Percentiles rank a stretch among this genome's conserved stretches.
Evolutionary conservation across 495 filamentous ascomycete species (phyloP).

Genomic region (Tuber borchii): DNA sequence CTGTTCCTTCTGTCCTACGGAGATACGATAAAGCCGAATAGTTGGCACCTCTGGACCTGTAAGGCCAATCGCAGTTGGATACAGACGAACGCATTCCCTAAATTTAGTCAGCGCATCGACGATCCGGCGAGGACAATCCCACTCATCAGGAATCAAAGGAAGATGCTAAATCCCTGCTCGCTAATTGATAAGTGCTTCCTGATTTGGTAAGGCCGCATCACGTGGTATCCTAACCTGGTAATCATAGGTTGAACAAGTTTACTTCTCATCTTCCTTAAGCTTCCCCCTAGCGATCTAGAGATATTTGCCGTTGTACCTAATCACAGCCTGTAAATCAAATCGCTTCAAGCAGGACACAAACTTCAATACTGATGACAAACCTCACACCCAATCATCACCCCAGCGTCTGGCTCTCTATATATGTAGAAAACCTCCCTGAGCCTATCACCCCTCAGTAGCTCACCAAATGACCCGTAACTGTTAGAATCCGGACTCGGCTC

Average conservation of each 20-base stretch:
- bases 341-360: slow-evolving; percentile 10
- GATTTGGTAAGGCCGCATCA: slow-evolving; percentile 91
- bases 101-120: slow-evolving; percentile 77
- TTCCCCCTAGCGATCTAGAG: slow-evolving; percentile 96
- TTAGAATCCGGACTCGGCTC: slow-evolving; percentile 68
- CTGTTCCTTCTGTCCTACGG: slow-evolving; percentile 94
- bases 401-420: slow-evolving; percentile 83
- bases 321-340: slow-evolving; percentile 19
- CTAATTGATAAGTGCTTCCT: slow-evolving; percentile 86
- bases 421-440: slow-evolving; percentile 91
- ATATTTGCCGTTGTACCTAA: slow-evolving; percentile 96
- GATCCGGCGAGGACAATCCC: slow-evolving; percentile 73
- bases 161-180: slow-evolving; percentile 72
- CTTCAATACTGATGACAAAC: slow-evolving; percentile 93
- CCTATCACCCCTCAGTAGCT: slow-evolving; percentile 49
- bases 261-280: slow-evolving; percentile 96
- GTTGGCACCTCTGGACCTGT: slow-evolving; percentile 83
- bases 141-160: slow-evolving; percentile 95
- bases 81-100: slow-evolving; percentile 71
- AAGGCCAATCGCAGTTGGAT: slow-evolving; percentile 61
- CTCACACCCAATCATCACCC: slow-evolving; percentile 99
- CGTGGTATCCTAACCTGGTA: slow-evolving; percentile 96
- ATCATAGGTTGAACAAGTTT: slow-evolving; percentile 96
- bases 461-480: slow-evolving; percentile 41
- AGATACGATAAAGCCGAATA: slow-evolving; percentile 99